Evolutionary conservation across 23 red algal genomes (phyloP), one percentile per base, ranked within the genome.

Genomic region (Agarophyton chilense): DNA sequence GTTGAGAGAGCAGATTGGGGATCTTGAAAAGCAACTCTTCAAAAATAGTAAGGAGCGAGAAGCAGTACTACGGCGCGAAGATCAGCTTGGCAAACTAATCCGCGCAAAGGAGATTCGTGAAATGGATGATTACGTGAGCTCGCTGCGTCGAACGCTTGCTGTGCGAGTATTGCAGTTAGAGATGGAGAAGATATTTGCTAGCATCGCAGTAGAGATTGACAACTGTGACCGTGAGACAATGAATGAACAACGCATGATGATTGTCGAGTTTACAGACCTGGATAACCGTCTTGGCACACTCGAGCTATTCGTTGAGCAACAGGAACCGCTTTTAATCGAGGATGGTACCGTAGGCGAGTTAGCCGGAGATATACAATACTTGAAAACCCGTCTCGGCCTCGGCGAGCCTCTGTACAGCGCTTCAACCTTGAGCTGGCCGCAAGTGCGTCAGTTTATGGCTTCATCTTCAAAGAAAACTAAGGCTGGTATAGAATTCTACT

Each of bases 401-500:
- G 97, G 88, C 72, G 91, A 79, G 18, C 90, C 94, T 13, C 78
- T 94, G 49, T 98, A 98, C 77, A 84, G 86, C 42, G 43, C 89
- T 38, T 72, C 61, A 41, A 92, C 87, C 14, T 45, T 97, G 26
- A 92, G 92, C 51, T 93, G 90, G 90, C 77, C 81, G 1, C 86
- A 87, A 43, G 72, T 92, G 29, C 79, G 84, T 25, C 91, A 93
- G 84, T 94, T 89, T 52, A 43, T 93, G 26, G 72, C 62, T 5
- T 94, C 93, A 26, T 68, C 90, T 5, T 65, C 81, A 40, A 72
- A 56, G 63, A 99, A 96, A 62, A 57, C 91, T 0, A 76, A 81
- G 0, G 92, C 88, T 41, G 97, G 97, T 39, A 79, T 79, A 0
- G 97, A 99, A 41, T 99, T 99, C 83, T 99, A 96, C 81, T 92